Evolutionary conservation across 2,329 filamentous ascomycete species (phyloP).

Genomic region (Sporothrix brasiliensis): DNA sequence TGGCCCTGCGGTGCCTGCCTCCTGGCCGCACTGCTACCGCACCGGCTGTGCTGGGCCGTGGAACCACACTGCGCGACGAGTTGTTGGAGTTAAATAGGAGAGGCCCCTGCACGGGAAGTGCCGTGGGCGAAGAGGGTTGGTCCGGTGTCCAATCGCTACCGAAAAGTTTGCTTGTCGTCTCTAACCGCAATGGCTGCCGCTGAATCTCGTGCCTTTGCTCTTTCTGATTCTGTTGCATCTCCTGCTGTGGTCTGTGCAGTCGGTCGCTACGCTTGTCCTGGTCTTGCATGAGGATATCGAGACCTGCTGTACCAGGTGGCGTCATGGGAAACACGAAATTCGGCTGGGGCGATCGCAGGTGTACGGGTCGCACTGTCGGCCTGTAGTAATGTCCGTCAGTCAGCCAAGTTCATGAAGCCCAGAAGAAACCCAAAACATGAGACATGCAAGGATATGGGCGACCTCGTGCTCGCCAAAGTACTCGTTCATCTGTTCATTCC

Average conservation of each 20-base stretch:
- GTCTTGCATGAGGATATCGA: constrained; percentile 51
- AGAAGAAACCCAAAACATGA: neutral
- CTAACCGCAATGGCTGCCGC: constrained; percentile 4
- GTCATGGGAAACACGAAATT: constrained; percentile 63
- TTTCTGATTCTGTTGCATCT: constrained; percentile 31
- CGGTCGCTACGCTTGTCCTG: constrained; percentile 39
- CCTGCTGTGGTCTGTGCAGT: constrained; percentile 14
- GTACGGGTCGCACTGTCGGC: constrained; percentile 62
- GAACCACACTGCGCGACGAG: neutral
- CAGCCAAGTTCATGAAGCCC: constrained; percentile 5
- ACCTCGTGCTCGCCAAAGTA: constrained; percentile 16
- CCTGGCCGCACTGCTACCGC: constrained; percentile 18
- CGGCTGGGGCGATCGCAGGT: constrained; percentile 64
- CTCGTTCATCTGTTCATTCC: neutral
- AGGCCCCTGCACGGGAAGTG: constrained; percentile 28
- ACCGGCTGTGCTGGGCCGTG: constrained; percentile 26
- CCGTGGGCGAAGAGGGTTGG: constrained; percentile 45
- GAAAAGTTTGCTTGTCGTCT: constrained; percentile 32
- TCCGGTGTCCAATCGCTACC: constrained; percentile 51
- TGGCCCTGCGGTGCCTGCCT: constrained; percentile 60
- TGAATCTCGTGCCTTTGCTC: constrained; percentile 36
- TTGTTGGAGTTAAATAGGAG: constrained; percentile 12
- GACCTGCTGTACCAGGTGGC: constrained; percentile 60
- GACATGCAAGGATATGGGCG: constrained; percentile 11
- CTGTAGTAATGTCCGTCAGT: constrained; percentile 44